Evolutionary conservation across 345 rosid species (phyloP).

Genomic region (Melaleuca alternifolia): DNA sequence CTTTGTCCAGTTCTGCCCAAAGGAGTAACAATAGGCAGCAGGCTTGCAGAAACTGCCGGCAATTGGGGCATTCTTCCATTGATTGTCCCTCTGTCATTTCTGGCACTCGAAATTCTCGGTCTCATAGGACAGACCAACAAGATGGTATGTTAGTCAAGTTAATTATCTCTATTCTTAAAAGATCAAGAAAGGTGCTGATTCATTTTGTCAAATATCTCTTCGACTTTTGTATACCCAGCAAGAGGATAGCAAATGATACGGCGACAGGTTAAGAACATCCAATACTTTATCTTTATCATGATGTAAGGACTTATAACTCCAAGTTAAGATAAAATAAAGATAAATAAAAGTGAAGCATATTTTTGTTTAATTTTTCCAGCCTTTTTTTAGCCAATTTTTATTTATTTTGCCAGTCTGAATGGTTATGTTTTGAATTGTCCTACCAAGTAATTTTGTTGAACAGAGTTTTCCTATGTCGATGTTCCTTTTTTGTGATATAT

Average conservation of each 20-base stretch:
- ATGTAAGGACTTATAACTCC: background rate
- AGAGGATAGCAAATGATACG: background rate
- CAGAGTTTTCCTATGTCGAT: background rate
- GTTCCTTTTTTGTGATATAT: background rate
- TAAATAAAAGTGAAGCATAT: background rate
- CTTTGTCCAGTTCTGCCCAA: conserved; percentile 39
- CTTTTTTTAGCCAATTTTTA: no score
- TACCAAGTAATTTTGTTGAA: background rate
- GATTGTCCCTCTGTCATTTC: conserved; percentile 57
- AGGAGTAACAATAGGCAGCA: conserved; percentile 41
- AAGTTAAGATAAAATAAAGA: background rate
- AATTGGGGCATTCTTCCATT: conserved; percentile 62
- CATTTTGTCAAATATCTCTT: background rate
- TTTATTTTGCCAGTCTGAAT: background rate
- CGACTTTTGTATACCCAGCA: background rate
- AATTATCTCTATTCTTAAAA: background rate
- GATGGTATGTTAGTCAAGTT: conserved; percentile 25
- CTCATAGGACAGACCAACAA: conserved; percentile 29
- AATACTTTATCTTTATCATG: background rate
- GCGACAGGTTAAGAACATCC: background rate
- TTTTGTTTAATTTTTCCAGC: background rate
- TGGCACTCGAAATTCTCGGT: conserved; percentile 31
- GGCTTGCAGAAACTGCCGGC: conserved; percentile 64
- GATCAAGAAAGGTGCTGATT: background rate
- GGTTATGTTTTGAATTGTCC: background rate